These are phyloP conservation scores for Lentinula sp. DNA, from an alignment of 768 basidiomycete genomes.

Conservation along the genomic window DNA sequence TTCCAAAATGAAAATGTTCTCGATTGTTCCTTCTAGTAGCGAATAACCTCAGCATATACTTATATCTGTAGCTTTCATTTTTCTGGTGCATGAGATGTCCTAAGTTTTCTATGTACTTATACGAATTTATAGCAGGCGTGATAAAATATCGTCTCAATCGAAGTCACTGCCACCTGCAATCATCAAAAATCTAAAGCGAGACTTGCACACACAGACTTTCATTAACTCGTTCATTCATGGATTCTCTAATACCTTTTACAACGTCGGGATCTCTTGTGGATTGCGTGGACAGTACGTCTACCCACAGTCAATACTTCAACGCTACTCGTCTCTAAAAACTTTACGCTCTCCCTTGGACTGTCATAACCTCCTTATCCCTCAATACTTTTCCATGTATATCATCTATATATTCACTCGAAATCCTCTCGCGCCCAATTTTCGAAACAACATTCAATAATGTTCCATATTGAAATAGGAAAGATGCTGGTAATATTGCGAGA, in stretches of 20 bases:
- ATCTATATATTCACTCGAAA: constrained; percentile 13
- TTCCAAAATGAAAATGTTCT: too few relatives aligned
- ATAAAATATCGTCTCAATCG: too few relatives aligned
- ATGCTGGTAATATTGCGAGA: constrained; percentile 96
- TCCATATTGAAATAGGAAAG: constrained; percentile 62
- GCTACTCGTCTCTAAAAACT: constrained; percentile 24
- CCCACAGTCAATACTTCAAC: constrained; percentile 45
- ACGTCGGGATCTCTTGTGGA: constrained; percentile 98
- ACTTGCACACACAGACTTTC: not conserved
- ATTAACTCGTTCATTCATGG: constrained; percentile 45
- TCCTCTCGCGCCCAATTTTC: not conserved
- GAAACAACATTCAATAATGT: not conserved
- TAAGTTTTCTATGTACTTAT: too few relatives aligned
- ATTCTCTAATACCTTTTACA: constrained; percentile 96
- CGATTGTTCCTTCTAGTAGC: too few relatives aligned
- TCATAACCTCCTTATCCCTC: constrained; percentile 4
- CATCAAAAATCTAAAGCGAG: not conserved
- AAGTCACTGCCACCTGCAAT: too few relatives aligned
- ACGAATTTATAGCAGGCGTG: too few relatives aligned
- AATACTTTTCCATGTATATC: constrained; percentile 8
- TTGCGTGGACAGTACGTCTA: constrained; percentile 99
- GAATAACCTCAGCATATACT: too few relatives aligned
- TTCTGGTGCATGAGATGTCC: too few relatives aligned
- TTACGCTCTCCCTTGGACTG: constrained; percentile 10
- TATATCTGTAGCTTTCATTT: too few relatives aligned